Percentiles rank a stretch among this genome's conserved stretches.
Evolutionary conservation across 441 rosid species (phyloP).

Genomic region (Gossypium trilobum): DNA sequence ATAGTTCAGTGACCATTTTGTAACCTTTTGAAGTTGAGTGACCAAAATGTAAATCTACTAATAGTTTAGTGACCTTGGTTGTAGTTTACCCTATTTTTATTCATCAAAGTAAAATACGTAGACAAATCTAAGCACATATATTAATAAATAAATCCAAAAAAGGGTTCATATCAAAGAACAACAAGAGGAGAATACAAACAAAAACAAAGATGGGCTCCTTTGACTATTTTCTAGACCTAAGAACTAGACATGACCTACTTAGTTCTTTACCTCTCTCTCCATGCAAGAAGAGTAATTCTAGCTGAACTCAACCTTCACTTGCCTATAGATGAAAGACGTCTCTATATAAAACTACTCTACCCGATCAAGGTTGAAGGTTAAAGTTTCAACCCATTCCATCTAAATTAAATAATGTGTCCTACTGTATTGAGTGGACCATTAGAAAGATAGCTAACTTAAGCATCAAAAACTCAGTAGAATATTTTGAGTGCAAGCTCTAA

Average conservation of each 20-base stretch:
- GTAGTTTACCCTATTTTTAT: not conserved
- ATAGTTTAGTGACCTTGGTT: not conserved
- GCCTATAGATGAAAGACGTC: not conserved
- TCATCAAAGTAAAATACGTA: not conserved
- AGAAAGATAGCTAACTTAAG: not conserved
- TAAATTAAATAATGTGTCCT: not conserved
- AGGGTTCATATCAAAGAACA: not conserved
- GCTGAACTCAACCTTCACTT: not conserved
- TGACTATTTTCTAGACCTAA: not conserved
- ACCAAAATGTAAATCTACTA: not conserved
- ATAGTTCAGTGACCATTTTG: not conserved
- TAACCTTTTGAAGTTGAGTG: not conserved
- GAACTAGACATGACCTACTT: not conserved
- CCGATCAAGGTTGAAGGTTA: not conserved
- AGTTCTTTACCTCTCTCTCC: not conserved
- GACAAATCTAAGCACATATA: not conserved
- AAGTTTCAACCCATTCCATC: not conserved
- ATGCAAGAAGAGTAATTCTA: not conserved
- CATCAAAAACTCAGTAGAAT: not conserved
- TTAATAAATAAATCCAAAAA: conserved; percentile 9
- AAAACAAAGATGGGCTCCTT: not conserved
- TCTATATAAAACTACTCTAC: not conserved
- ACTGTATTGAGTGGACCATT: not conserved
- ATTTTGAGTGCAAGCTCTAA: not conserved
- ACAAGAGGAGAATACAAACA: not conserved